A percentile compares a stretch with the other conserved stretches of the same genome.
Evolutionary conservation across 2,329 filamentous ascomycete species (phyloP).

Genomic region (Colletotrichum higginsianum): DNA sequence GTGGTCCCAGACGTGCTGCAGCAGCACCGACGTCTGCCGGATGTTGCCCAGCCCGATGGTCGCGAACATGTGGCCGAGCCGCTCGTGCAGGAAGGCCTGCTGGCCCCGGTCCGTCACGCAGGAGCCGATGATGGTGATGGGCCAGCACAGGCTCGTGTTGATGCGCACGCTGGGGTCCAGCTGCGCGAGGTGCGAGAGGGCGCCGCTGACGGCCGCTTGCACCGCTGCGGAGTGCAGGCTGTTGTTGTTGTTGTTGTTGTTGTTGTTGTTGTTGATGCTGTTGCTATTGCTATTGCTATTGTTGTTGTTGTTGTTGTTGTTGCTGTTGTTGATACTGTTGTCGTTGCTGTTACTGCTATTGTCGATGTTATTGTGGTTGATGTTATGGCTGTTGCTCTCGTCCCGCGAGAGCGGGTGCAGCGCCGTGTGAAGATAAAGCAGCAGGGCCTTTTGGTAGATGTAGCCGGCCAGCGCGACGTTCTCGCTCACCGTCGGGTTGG

Average conservation of each 20-base stretch:
- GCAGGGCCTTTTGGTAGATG: slow-evolving; percentile 61
- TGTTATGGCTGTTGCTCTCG: too few relatives aligned
- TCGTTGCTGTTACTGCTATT: too few relatives aligned
- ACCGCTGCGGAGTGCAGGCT: slow-evolving; percentile 2
- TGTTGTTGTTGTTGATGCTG: too few relatives aligned
- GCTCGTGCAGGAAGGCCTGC: slow-evolving; percentile 52
- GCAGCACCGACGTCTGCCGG: slow-evolving; percentile 56
- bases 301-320: too few relatives aligned
- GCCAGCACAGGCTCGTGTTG: slow-evolving; percentile 59
- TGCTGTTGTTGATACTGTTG: too few relatives aligned
- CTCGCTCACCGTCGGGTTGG: slow-evolving; percentile 51
- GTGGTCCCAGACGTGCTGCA: slow-evolving; percentile 60
- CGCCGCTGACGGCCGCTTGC: slow-evolving; percentile 48
- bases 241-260: neutral
- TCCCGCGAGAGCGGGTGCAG: slow-evolving; percentile 4
- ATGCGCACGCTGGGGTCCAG: slow-evolving; percentile 53
- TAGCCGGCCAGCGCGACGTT: slow-evolving; percentile 58
- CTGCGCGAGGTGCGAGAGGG: slow-evolving; percentile 50
- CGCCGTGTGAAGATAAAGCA: slow-evolving; percentile 56
- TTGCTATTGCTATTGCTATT: too few relatives aligned
- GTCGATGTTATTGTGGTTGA: too few relatives aligned
- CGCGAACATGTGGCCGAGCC: slow-evolving; percentile 53
- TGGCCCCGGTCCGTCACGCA: slow-evolving; percentile 53
- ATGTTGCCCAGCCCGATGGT: slow-evolving; percentile 63
- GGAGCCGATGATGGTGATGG: slow-evolving; percentile 55